Conservation (phyloP, 768 basidiomycete species). For the Lactarius sp. region DNA sequence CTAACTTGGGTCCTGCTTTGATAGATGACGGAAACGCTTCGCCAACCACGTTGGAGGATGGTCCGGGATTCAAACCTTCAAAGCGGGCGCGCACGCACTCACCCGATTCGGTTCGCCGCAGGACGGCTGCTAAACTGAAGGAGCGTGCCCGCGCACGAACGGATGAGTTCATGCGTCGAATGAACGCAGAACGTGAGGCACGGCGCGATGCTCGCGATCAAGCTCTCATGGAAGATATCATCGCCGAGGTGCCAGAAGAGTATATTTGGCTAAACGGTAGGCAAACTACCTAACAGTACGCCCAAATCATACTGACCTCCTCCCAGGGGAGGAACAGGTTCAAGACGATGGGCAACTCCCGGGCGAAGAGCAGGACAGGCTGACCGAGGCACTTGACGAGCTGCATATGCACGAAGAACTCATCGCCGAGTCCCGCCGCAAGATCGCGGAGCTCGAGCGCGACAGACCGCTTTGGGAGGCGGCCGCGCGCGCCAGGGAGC, state of each 20-base stretch:
- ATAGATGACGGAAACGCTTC: constrained; percentile 4
- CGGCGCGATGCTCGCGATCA: constrained; percentile 38
- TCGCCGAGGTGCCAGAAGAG: constrained; percentile 25
- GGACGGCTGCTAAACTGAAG: constrained; percentile 35
- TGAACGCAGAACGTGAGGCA: constrained; percentile 34
- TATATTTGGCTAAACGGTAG: constrained; percentile 3
- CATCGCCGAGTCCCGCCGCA: constrained; percentile 59
- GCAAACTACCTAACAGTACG: background rate
- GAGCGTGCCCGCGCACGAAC: constrained; percentile 42
- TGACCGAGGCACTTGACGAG: constrained; percentile 27
- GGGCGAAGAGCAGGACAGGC: constrained; percentile 20
- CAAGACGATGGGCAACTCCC: background rate
- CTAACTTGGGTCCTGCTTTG: no score
- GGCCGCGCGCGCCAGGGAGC: constrained; percentile 36
- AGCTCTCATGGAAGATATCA: constrained; percentile 40
- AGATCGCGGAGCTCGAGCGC: constrained; percentile 60
- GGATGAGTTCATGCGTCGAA: constrained; percentile 33
- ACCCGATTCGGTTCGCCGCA: constrained; percentile 38
- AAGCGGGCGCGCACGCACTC: constrained; percentile 53
- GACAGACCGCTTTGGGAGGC: constrained; percentile 61
- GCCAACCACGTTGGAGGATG: background rate
- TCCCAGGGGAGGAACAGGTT: background rate
- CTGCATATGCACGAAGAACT: constrained; percentile 36
- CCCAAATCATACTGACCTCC: background rate
- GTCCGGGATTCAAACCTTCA: constrained; percentile 16